These are phyloP conservation scores for Backusella luteola DNA, from an alignment of 192 early-diverging fungal species.

Conservation along the genomic window DNA sequence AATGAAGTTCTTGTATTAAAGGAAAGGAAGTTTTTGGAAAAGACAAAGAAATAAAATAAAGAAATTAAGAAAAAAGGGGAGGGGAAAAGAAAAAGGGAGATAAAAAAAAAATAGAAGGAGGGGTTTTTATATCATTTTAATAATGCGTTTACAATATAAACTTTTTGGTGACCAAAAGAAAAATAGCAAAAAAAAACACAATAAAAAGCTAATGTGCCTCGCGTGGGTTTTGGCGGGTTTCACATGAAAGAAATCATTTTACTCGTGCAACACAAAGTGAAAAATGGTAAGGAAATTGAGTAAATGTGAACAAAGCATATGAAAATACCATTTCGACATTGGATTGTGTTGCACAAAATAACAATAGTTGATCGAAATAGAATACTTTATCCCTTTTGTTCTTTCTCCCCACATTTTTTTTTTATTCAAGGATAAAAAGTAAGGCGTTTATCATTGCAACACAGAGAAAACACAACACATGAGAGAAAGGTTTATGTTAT, in stretches of 20 bases:
- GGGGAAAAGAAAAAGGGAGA: background rate
- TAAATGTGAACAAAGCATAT: conserved; percentile 8
- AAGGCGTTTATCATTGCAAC: no score
- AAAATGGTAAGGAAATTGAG: background rate
- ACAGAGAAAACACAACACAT: background rate
- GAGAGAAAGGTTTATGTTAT: background rate
- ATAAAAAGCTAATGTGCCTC: conserved; percentile 4
- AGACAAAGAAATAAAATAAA: background rate
- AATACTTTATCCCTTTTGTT: background rate
- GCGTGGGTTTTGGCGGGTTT: conserved; percentile 16
- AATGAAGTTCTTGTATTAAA: background rate
- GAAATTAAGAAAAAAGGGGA: background rate
- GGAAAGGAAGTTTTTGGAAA: background rate
- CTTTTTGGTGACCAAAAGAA: background rate
- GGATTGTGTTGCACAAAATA: background rate
- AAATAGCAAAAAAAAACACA: background rate
- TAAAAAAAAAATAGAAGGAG: background rate
- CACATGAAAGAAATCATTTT: conserved; percentile 4
- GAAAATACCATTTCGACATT: conserved; percentile 1
- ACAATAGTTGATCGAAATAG: conserved; percentile 3
- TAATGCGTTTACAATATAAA: background rate
- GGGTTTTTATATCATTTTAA: conserved; percentile 4
- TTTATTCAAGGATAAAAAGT: background rate
- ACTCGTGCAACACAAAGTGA: background rate
- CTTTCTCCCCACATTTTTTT: conserved; percentile 1